Evolutionary conservation across 768 basidiomycete species (phyloP), one percentile per base, ranked within the genome.

Genomic region (Boletus tylopilopsis): DNA sequence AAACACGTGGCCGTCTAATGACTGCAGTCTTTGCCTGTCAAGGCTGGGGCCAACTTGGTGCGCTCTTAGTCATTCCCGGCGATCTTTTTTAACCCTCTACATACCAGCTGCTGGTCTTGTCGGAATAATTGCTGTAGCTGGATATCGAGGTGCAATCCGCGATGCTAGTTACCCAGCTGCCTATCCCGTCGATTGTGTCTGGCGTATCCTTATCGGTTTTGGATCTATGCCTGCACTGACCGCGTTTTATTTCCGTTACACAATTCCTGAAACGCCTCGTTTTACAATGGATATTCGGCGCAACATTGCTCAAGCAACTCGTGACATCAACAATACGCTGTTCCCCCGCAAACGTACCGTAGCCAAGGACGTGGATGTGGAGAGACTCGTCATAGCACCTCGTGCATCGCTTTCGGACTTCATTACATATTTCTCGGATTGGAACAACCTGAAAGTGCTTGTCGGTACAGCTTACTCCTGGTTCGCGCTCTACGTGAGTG

Each of bases 231-330:
- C 92, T 34, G 92, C 81, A 42, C 72, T 75, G 36, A 65, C 91
- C 43, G 89, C 89, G 15, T 79, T 90, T 44, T 94, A 90, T 74
- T 91, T 87, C 82, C 89, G 92, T 61, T 75, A 92, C 34, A 93
- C 91, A 25, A 91, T 94, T 61, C 90, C 90, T 12, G 91, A 94
- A 68, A 93, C 91, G 1, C 92, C 92, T 24, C 90, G 92, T 54
- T 84, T 77, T 69, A 94, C 90, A 51, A 90, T 94, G 86, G 91
- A 94, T 73, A 80, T 94, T 54, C 87, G 90, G 65, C 74, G 73
- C 36, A 91, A 94, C 62, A 73, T 94, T 45, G 71, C 77, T 50
- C 86, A 84, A 61, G 92, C 90, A 9, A 57, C 79, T 3, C 69
- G 76, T 42, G 90, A 94, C 57, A 87, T 92, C 54, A 75, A 80